These are phyloP conservation scores for Aspergillus ustus DNA, from an alignment of 2,329 filamentous ascomycete species.

Conservation along the genomic window DNA sequence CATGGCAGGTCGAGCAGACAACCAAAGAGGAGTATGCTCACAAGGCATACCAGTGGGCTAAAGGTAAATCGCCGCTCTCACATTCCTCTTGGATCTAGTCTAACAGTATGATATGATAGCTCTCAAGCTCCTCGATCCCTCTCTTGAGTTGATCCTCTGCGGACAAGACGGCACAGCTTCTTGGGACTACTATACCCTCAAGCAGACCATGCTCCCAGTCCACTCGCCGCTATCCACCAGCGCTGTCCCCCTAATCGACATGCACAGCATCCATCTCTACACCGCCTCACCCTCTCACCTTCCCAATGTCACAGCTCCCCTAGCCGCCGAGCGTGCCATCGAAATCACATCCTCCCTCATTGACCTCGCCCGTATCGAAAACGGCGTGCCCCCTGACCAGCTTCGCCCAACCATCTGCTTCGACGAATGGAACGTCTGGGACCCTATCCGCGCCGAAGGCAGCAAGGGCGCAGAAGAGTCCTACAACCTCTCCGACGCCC, in stretches of 20 bases:
- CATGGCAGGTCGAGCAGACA: constrained; percentile 64
- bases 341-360: constrained; percentile 71
- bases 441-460: constrained; percentile 71
- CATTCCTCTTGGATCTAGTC: not conserved
- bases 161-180: constrained; percentile 70
- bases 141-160: constrained; percentile 72
- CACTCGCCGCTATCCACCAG: constrained; percentile 49
- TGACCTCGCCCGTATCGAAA: constrained; percentile 74
- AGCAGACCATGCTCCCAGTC: constrained; percentile 64
- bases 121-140: constrained; percentile 61
- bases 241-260: constrained; percentile 63
- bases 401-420: constrained; percentile 74
- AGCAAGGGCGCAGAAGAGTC: constrained; percentile 73
- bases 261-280: constrained; percentile 83
- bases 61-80: constrained; percentile 42
- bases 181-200: constrained; percentile 76
- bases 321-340: constrained; percentile 74
- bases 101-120: constrained; percentile 32
- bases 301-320: constrained; percentile 65
- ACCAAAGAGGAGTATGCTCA: constrained; percentile 64
- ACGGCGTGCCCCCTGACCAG: constrained; percentile 59
- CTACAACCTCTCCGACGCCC: constrained; percentile 75
- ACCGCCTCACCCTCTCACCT: constrained; percentile 64
- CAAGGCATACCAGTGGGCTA: constrained; percentile 64
- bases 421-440: constrained; percentile 87